Conservation (phyloP, 2,329 filamentous ascomycete species). For the Trichoderma harzianum region DNA sequence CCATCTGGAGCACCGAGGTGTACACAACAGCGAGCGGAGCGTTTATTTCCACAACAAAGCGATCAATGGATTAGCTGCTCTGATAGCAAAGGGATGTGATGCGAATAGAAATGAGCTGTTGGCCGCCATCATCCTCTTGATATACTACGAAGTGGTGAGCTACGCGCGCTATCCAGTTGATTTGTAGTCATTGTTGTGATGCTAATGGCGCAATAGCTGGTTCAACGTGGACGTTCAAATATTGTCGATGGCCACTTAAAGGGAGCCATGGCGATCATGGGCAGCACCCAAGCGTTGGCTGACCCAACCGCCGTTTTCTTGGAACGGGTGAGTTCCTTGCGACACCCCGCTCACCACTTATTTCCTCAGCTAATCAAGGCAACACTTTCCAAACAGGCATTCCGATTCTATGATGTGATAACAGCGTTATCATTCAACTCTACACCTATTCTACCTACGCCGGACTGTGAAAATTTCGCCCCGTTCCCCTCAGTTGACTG, state of each 20-base stretch:
- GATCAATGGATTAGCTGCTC: conserved; percentile 53
- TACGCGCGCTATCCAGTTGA: too few species aligned
- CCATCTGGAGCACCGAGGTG: conserved; percentile 68
- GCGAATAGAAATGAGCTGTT: conserved; percentile 56
- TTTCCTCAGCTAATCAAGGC: conserved; percentile 20
- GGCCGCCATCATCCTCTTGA: conserved; percentile 58
- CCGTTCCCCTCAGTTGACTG: conserved; percentile 48
- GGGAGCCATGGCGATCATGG: conserved; percentile 60
- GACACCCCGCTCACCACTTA: neutral
- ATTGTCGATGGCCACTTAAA: conserved; percentile 60
- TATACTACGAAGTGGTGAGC: conserved; percentile 63
- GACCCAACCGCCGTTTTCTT: conserved; percentile 56
- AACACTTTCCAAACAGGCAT: conserved; percentile 44
- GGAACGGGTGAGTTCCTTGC: conserved; percentile 48
- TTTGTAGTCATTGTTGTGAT: neutral
- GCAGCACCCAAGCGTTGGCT: conserved; percentile 40
- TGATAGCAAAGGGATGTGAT: conserved; percentile 52
- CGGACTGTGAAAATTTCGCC: conserved; percentile 44
- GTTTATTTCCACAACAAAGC: conserved; percentile 58
- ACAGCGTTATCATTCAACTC: conserved; percentile 60
- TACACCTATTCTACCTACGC: conserved; percentile 51
- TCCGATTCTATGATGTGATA: conserved; percentile 64
- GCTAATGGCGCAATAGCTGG: conserved; percentile 43
- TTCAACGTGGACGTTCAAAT: conserved; percentile 56
- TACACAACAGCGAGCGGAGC: conserved; percentile 52